A percentile compares a stretch with the other conserved stretches of the same genome.
Conservation (phyloP, 2,329 filamentous ascomycete genomes). For the Fusarium napiforme region DNA sequence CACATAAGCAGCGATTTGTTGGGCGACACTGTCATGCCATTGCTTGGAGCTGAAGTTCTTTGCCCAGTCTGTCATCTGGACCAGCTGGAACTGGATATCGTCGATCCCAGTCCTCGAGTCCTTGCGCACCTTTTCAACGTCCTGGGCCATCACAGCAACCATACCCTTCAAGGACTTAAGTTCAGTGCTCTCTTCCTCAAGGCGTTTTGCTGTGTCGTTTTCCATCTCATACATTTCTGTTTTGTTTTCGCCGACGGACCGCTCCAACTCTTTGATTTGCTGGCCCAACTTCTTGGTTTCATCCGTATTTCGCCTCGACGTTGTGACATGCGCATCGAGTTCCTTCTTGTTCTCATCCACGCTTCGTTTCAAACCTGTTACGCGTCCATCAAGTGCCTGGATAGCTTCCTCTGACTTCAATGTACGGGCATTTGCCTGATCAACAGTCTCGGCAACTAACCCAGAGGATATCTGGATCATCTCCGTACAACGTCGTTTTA, state of each 20-base stretch:
- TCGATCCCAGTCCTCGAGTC: slow-evolving; percentile 44
- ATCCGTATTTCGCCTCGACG: background rate
- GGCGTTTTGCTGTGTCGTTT: background rate
- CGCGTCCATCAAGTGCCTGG: slow-evolving; percentile 2
- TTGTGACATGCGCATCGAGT: background rate
- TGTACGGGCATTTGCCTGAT: slow-evolving; percentile 30
- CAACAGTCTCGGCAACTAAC: slow-evolving; percentile 33
- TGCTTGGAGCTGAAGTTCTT: slow-evolving; percentile 59
- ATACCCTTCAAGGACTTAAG: slow-evolving; percentile 1
- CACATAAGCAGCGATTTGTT: slow-evolving; percentile 48
- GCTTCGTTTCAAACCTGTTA: background rate
- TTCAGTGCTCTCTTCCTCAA: slow-evolving; percentile 7
- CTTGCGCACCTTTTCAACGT: slow-evolving; percentile 18
- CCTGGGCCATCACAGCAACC: slow-evolving; percentile 1
- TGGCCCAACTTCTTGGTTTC: background rate
- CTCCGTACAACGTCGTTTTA: slow-evolving; percentile 7
- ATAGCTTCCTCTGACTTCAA: slow-evolving; percentile 18
- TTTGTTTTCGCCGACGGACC: background rate
- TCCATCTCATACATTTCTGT: background rate
- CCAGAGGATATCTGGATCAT: slow-evolving; percentile 7
- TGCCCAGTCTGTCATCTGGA: slow-evolving; percentile 58
- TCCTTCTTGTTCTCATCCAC: background rate
- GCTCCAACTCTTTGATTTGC: background rate
- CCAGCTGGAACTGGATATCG: slow-evolving; percentile 51
- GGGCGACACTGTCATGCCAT: slow-evolving; percentile 55